A percentile compares a stretch with the other conserved stretches of the same genome.
These are phyloP conservation scores for Lachancea fermentati DNA, from an alignment of 805 yeast species.

Conservation along the genomic window DNA sequence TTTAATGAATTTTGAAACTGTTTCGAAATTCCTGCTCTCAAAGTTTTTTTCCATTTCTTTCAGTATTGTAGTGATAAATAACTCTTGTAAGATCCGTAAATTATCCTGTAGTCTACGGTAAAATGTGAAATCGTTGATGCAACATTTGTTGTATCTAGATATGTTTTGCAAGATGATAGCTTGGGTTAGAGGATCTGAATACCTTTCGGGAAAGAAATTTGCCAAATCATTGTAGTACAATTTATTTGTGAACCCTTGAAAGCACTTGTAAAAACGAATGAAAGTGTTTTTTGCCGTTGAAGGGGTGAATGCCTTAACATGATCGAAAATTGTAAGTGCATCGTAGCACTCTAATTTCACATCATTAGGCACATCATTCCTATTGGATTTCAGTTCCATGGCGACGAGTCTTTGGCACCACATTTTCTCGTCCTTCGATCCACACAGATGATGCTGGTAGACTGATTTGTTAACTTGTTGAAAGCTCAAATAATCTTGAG, in stretches of 20 bases:
- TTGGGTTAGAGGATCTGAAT: conserved; percentile 25
- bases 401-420: conserved; percentile 18
- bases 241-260: conserved; percentile 21
- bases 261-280: conserved; percentile 14
- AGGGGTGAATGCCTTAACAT: conserved; percentile 13
- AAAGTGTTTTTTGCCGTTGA: conserved; percentile 15
- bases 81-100: conserved; percentile 36
- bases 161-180: conserved; percentile 22
- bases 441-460: conserved; percentile 15
- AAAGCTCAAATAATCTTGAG: conserved; percentile 24
- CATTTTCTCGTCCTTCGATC: conserved; percentile 13
- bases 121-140: conserved; percentile 15
- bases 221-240: conserved; percentile 18
- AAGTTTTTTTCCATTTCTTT: conserved; percentile 60
- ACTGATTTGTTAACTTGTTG: conserved; percentile 20
- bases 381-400: conserved; percentile 17
- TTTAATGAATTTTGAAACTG: conserved; percentile 29
- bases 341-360: conserved; percentile 1
- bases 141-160: conserved; percentile 18
- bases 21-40: conserved; percentile 40
- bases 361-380: background rate
- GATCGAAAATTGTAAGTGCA: conserved; percentile 19
- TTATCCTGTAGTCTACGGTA: conserved; percentile 18
- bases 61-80: conserved; percentile 66
- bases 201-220: conserved; percentile 22